A percentile compares a stretch with the other conserved stretches of the same genome.
Conservation (phyloP, 345 rosid genomes). For the Citrus reticulata region DNA sequence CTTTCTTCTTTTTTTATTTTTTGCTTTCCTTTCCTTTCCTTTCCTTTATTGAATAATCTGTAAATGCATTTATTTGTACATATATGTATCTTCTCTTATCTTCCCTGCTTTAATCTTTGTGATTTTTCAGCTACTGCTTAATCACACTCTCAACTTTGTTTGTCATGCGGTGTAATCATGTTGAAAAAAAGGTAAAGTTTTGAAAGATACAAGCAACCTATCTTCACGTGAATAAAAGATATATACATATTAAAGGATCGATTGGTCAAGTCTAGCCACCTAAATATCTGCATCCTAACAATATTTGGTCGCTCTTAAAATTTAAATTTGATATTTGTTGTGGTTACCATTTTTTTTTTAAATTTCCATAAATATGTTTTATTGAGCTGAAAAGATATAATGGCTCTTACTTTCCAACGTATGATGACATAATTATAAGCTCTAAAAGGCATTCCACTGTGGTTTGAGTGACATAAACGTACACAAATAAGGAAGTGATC, state of each 20-base stretch:
- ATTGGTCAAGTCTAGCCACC: not conserved
- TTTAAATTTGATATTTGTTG: too few relatives aligned
- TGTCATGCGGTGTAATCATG: constrained; percentile 3
- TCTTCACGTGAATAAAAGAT: constrained; percentile 30
- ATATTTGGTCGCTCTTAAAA: too few relatives aligned
- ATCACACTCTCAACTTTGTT: constrained; percentile 25
- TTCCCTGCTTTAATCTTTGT: not conserved
- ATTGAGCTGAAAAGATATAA: not conserved
- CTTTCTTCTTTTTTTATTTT: not conserved
- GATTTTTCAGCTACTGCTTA: not conserved
- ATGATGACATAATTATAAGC: constrained; percentile 27
- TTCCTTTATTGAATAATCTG: not conserved
- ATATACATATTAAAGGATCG: not conserved
- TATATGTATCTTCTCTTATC: not conserved
- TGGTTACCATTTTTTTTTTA: too few relatives aligned
- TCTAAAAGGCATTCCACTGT: constrained; percentile 6
- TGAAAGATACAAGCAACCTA: constrained; percentile 7
- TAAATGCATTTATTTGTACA: too few relatives aligned
- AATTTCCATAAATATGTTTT: not conserved
- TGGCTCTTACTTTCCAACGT: constrained; percentile 8
- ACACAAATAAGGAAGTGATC: not conserved
- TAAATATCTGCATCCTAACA: not conserved
- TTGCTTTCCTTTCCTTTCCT: too few relatives aligned
- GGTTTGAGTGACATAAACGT: not conserved
- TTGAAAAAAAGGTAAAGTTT: constrained; percentile 1